A percentile compares a stretch with the other conserved stretches of the same genome.
These are phyloP conservation scores for Metschnikowia picachoensis DNA, from an alignment of 805 yeast genomes.

Conservation along the genomic window DNA sequence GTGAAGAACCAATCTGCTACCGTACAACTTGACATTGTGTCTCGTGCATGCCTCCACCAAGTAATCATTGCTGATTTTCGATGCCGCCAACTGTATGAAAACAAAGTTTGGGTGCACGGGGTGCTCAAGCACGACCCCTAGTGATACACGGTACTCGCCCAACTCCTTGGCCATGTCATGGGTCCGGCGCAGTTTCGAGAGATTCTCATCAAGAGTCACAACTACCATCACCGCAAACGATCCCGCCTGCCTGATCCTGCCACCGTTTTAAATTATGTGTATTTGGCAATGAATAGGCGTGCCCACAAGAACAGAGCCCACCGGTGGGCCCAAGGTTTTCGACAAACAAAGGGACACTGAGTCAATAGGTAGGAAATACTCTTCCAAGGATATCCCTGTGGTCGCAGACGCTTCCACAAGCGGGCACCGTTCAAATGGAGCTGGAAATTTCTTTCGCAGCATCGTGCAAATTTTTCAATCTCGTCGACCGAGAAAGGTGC, in stretches of 20 bases:
- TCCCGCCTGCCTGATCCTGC: slow-evolving; percentile 43
- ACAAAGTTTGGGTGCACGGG: slow-evolving; percentile 43
- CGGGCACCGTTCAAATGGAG: slow-evolving; percentile 44
- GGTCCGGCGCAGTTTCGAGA: slow-evolving; percentile 27
- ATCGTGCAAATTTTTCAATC: slow-evolving; percentile 31
- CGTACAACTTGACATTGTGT: slow-evolving; percentile 14
- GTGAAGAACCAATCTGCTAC: slow-evolving; percentile 31
- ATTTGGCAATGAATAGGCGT: slow-evolving; percentile 32
- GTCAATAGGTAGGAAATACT: slow-evolving; percentile 39
- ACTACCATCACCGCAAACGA: slow-evolving; percentile 39
- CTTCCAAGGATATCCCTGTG: slow-evolving; percentile 38
- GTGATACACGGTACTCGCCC: slow-evolving; percentile 27
- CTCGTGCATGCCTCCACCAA: slow-evolving; percentile 22
- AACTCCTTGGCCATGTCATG: slow-evolving; percentile 35
- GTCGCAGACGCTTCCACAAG: slow-evolving; percentile 41
- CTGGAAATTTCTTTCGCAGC: slow-evolving; percentile 30
- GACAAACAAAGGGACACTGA: slow-evolving; percentile 42
- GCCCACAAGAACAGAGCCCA: slow-evolving; percentile 40
- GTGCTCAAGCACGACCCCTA: slow-evolving; percentile 30
- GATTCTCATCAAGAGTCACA: slow-evolving; percentile 39
- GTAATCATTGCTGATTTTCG: slow-evolving; percentile 26
- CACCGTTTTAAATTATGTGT: slow-evolving; percentile 45
- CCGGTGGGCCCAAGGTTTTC: slow-evolving; percentile 42
- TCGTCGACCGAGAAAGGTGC: slow-evolving; percentile 40
- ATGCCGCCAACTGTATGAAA: slow-evolving; percentile 32